These are phyloP conservation scores for Bruguiera gymnorhiza DNA, from an alignment of 345 rosid species.

Conservation along the genomic window DNA sequence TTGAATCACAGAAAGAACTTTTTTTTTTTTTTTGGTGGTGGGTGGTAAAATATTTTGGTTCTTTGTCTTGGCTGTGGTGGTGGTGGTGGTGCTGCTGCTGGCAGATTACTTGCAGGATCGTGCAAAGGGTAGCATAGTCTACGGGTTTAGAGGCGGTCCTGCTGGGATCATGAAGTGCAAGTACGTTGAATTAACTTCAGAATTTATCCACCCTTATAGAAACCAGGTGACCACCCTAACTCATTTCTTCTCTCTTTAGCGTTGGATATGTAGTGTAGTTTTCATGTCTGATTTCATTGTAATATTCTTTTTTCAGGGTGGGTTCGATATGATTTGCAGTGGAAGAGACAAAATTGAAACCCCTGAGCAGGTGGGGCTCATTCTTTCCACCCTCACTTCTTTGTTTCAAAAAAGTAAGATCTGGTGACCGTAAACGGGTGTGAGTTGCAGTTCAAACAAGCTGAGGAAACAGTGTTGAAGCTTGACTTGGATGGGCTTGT, in stretches of 20 bases:
- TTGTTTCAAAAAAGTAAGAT: not conserved
- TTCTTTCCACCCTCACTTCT: not conserved
- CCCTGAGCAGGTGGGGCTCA: constrained; percentile 74
- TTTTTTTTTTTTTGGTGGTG: no score
- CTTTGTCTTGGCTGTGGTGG: not conserved
- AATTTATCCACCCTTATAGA: constrained; percentile 75
- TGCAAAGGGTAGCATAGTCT: constrained; percentile 67
- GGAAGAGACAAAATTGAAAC: constrained; percentile 99
- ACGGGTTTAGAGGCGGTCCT: constrained; percentile 95
- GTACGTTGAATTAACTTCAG: constrained; percentile 63
- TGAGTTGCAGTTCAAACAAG: constrained; percentile 85
- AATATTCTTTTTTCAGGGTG: constrained; percentile 54
- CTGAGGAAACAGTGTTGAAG: constrained; percentile 82
- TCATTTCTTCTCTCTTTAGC: not conserved
- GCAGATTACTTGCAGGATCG: constrained; percentile 83
- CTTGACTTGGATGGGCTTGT: constrained; percentile 92
- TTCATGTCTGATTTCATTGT: not conserved
- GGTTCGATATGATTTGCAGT: constrained; percentile 99
- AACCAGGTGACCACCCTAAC: constrained; percentile 54
- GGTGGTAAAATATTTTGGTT: not conserved
- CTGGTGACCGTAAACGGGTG: constrained; percentile 8
- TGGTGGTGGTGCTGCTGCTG: not conserved
- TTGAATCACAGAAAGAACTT: no score
- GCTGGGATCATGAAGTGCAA: constrained; percentile 97
- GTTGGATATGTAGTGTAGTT: not conserved